phyloP scores from a whole-genome alignment of 805 yeast species.

The Citeromyces nyonsensis region DNA sequence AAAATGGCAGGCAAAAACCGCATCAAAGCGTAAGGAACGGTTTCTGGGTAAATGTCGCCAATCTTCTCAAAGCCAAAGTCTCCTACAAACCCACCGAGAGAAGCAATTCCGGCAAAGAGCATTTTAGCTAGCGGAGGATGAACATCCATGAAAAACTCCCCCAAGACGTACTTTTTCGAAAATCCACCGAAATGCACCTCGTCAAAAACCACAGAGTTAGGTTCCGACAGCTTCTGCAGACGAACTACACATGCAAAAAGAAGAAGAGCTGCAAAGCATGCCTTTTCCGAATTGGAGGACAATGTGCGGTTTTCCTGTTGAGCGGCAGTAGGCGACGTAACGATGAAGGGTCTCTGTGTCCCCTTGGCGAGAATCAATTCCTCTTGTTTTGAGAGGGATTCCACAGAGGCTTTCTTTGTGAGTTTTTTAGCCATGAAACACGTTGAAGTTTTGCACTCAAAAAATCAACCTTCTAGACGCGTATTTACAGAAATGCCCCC shows the following conservation, averaged over 20 bases:
- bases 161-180: constrained; percentile 66
- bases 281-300: constrained; percentile 19
- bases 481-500: too few relatives aligned
- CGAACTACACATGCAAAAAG: constrained; percentile 43
- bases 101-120: constrained; percentile 59
- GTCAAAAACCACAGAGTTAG: constrained; percentile 90
- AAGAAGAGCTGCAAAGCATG: constrained; percentile 25
- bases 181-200: constrained; percentile 92
- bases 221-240: constrained; percentile 41
- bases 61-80: constrained; percentile 51
- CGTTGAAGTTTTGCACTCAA: too few relatives aligned
- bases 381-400: too few relatives aligned
- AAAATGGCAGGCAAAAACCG: constrained; percentile 52
- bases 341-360: constrained; percentile 32
- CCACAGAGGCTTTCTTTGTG: too few relatives aligned
- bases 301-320: constrained; percentile 23
- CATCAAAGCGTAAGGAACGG: constrained; percentile 54
- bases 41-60: constrained; percentile 44
- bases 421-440: too few relatives aligned
- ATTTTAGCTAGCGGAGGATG: constrained; percentile 82
- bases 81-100: constrained; percentile 58
- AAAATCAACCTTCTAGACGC: too few relatives aligned
- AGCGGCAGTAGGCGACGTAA: constrained; percentile 29
- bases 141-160: constrained; percentile 74
- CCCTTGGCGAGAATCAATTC: constrained; percentile 37